Evolutionary conservation across 176 grass and related monocot genomes (phyloP), one percentile per base, ranked within the genome.

Genomic region (Raddia guianensis): DNA sequence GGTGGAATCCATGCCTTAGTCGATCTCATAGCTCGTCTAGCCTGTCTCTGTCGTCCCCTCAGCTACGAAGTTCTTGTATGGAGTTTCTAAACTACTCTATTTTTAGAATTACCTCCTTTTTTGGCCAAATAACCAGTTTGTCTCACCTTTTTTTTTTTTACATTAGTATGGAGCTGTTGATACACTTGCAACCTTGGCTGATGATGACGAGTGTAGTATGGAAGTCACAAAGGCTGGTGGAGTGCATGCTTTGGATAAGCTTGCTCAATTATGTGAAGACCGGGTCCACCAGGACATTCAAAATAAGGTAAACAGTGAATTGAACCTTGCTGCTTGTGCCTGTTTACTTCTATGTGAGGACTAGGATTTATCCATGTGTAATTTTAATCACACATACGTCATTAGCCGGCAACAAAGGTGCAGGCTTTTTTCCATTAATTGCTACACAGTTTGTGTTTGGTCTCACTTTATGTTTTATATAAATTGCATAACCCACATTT

Each of bases 131-230:
- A 63, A 73, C 15, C 82, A 40, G 5, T 82, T 55, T 66, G 50
- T 84, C 61, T 68, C 40, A 46, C 66, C 81, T 56, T 27, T 12
- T 76, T 20, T 83, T 84, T 18, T 78, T 80, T 15, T 35, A 50
- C n/a, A 79, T 77, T 83, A 99, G 97, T 93, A 99, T 91, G 89
- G 97, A 64, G 93, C 97, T 73, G 93, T 93, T 77, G 97, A 93
- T 65, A 93, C 92, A 9, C 88, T 99, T 74, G 97, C 97, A 80
- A 99, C 95, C 86, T 73, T 99, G 70, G 97, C 97, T 82, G 97
- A 93, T 84, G 97, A 99, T 63, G 93, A 99, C 81, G 96, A 99
- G 75, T 99, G 97, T 56, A 99, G 97, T 70, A 76, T 99, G 87
- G 96, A 99, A 84, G 91, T 99, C 75, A 93, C 97, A 66, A 89